Base-by-base conservation (phyloP, 1,139 yeast genomes). In the Magnusiomyces magnusii region DNA sequence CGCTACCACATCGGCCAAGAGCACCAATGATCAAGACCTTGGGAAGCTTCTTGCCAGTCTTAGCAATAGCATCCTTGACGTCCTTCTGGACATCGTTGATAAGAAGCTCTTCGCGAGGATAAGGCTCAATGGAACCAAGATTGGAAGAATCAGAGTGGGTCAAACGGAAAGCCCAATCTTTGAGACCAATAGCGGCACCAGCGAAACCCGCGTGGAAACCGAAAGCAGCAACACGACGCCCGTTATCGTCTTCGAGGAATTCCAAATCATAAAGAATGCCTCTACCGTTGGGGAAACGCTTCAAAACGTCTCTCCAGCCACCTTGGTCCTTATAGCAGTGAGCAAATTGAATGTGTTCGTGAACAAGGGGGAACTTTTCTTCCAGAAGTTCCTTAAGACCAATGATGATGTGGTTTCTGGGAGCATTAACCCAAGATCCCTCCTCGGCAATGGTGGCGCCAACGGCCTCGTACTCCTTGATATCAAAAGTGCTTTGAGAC, bases 181-280 rank as follows among this genome's bases (percentile, higher is more conserved):
- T 83, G 58, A 92, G 80, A 69, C 99, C 99, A 59, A 93, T 76
- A 36, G 99, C 99, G 54, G 99, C 98, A 69, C 99, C 99, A 17
- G 98, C 99, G 71, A 95, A 93, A 27, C 99, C 99, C 54, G 99
- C 99, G 73, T 93, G 93, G 78, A 83, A 95, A 21, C 99, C 99
- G 72, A 93, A 93, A 17, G 99, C 99, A 55, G 99, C 99, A 49
- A 95, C 99, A 76, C 99, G 87, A 79, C 98, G 87, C 44, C 98
- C 98, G 71, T 84, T 85, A 67, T 88, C 97, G 72, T 93, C 90
- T 73, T 89, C 95, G 71, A 95, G 80, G 72, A 93, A 93, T 76
- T 95, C 99, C 67, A 93, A 78, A 73, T 95, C 99, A 73, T 93
- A 93, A 65, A 93, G 81, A 13, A 83, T 80, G 67, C 99, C 98